These are phyloP conservation scores for Phoenix dactylifera DNA, from an alignment of 176 grass and related monocot genomes.

Conservation along the genomic window DNA sequence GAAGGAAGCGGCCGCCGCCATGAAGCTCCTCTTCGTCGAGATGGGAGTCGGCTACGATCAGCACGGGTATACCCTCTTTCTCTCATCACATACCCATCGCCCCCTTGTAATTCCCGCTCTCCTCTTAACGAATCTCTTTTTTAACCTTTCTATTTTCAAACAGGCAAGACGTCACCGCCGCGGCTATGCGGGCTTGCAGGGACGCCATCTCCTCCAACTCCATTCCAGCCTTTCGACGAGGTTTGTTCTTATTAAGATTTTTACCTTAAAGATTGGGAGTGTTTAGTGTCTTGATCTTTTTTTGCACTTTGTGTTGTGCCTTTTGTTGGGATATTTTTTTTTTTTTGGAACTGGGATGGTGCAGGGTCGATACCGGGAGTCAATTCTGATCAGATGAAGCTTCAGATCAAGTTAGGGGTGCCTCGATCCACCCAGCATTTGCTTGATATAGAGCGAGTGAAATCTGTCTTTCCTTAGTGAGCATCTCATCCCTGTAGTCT, in stretches of 20 bases:
- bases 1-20: slow-evolving; percentile 4
- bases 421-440: slow-evolving; percentile 60
- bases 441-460: slow-evolving; percentile 66
- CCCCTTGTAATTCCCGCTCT: not conserved
- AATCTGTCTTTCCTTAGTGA: slow-evolving; percentile 89
- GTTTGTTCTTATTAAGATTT: slow-evolving; percentile 14
- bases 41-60: slow-evolving; percentile 99
- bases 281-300: not conserved
- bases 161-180: slow-evolving; percentile 74
- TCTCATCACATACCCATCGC: not conserved
- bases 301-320: not conserved
- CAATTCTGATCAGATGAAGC: slow-evolving; percentile 94
- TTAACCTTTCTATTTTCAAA: not conserved
- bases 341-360: not conserved
- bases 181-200: slow-evolving; percentile 80
- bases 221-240: slow-evolving; percentile 85
- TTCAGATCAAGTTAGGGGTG: slow-evolving; percentile 83
- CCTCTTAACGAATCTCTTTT: not conserved
- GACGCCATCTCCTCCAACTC: slow-evolving; percentile 96
- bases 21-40: slow-evolving; percentile 92
- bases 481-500: not conserved
- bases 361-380: slow-evolving; percentile 85
- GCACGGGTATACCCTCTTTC: slow-evolving; percentile 38
- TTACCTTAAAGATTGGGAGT: not conserved
- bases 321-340: too few relatives aligned